Evolutionary conservation across 2,329 filamentous ascomycete species (phyloP), one percentile per base, ranked within the genome.

Genomic region (Karstenula rhodostoma): DNA sequence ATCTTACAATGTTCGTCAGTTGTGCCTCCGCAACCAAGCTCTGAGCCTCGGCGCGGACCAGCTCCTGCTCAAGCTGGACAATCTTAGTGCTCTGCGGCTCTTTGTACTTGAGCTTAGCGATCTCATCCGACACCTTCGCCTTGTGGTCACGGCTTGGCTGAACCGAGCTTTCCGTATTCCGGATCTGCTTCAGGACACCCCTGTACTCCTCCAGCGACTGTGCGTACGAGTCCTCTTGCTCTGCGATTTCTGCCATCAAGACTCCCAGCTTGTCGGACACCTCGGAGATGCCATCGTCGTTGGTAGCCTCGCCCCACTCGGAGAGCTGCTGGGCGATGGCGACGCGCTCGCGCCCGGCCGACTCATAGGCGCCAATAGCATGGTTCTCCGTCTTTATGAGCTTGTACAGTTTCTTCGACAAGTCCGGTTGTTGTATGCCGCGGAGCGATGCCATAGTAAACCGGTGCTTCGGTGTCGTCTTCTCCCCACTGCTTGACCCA

Each of bases 261-360:
- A 98, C 94, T 54, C 93, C 95, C 55, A 99, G 85, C 85, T 99
- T 99, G 85, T 98, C 95, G 60, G 91, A 93, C 68, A 99, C 87
- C 75, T 98, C 95, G 55, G 88, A 93, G 72, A 98, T 85, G 54
- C 89, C 88, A 63, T 96, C 93, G 73, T 99, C 95, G 56, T 88
- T 87, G 1, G 94, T 97, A 61, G 91, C 87, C 81, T 98, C 94
- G 59, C 95, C 95, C 95, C 95, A 99, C 69, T 98, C 94, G 8
- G 93, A 96, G 47, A 99, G 87, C 82, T 98, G 94, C 12, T 89
- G 88, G 17, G 94, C 95, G 72, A 98, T 93, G 52, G 88, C 87
- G 62, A 92, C 81, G 59, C 93, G 91, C 82, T 97, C 94, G 61
- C 90, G 90, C 51, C 89, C 92, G 7, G 94, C 95, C 7, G 87